These are phyloP conservation scores for Aspergillus melleus DNA, from an alignment of 2,329 filamentous ascomycete genomes.

Conservation along the genomic window DNA sequence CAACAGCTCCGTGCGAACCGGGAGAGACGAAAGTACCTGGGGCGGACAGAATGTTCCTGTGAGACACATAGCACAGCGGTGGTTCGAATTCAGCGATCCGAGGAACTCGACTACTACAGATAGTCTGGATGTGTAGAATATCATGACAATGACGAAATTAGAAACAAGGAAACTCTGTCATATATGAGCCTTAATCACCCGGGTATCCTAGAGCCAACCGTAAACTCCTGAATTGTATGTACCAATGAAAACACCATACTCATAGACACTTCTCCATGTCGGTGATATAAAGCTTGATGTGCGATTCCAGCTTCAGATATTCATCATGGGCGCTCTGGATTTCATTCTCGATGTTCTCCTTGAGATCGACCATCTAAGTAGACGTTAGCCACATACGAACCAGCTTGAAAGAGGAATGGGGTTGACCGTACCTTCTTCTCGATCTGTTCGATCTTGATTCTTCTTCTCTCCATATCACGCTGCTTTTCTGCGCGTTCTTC, in stretches of 20 bases:
- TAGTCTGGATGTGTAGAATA: conserved; percentile 9
- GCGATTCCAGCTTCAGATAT: conserved; percentile 95
- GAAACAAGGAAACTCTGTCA: conserved; percentile 7
- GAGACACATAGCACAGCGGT: conserved; percentile 60
- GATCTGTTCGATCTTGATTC: conserved; percentile 94
- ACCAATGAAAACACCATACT: conserved; percentile 20
- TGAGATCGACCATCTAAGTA: conserved; percentile 87
- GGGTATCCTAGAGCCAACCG: conserved; percentile 42
- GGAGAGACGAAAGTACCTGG: conserved; percentile 54
- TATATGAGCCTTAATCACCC: conserved; percentile 28
- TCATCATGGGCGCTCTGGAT: conserved; percentile 87
- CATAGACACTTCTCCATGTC: conserved; percentile 92
- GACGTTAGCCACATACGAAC: conserved; percentile 24
- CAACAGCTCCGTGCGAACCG: conserved; percentile 54
- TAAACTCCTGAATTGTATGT: conserved; percentile 36
- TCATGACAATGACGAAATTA: conserved; percentile 12
- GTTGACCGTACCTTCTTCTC: conserved; percentile 97
- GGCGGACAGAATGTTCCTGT: conserved; percentile 60
- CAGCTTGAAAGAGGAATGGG: conserved; percentile 2
- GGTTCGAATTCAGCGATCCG: conserved; percentile 61
- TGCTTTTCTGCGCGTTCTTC: conserved; percentile 85
- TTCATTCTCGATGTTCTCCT: conserved; percentile 95
- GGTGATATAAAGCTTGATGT: conserved; percentile 96
- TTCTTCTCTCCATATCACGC: conserved; percentile 85
- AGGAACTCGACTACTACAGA: conserved; percentile 1